Percentiles rank a stretch among this genome's conserved stretches.
These are phyloP conservation scores for Climacium dendroides DNA, from an alignment of 225 moss, liverwort and hornwort species.

Conservation along the genomic window DNA sequence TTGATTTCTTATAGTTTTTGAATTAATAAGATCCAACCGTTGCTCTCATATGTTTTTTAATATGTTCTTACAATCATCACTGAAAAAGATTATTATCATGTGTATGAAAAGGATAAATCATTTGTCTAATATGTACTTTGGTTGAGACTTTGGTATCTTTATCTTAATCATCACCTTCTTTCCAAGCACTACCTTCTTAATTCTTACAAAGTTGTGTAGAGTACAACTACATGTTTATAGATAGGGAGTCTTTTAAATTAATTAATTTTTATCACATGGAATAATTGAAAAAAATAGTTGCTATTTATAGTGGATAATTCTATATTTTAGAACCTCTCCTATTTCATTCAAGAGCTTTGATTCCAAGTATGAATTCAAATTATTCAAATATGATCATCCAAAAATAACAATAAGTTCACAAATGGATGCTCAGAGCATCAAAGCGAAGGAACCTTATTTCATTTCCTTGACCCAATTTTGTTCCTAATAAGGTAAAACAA, in stretches of 20 bases:
- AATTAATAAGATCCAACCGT: rapidly evolving
- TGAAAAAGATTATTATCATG: rapidly evolving
- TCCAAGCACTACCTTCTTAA: neutral
- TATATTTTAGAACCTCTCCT: neutral
- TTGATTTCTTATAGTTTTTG: neutral
- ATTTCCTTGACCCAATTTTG: neutral
- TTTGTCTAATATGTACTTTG: neutral
- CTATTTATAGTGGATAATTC: neutral
- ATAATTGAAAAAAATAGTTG: neutral
- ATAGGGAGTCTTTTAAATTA: rapidly evolving
- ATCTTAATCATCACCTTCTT: neutral
- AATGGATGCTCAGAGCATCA: rapidly evolving
- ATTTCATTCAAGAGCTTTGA: rapidly evolving
- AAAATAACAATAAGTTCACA: neutral
- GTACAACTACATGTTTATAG: neutral
- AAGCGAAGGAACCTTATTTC: neutral
- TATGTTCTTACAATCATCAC: neutral
- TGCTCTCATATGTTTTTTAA: rapidly evolving
- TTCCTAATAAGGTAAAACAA: no score
- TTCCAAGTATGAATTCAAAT: neutral
- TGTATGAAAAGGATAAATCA: neutral
- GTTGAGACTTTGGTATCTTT: neutral
- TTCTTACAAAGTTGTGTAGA: neutral
- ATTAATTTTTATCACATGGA: rapidly evolving
- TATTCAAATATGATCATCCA: neutral